A percentile compares a stretch with the other conserved stretches of the same genome.
These are phyloP conservation scores for Rhynchospora pubera DNA, from an alignment of 176 grass and related monocot species.

Conservation along the genomic window DNA sequence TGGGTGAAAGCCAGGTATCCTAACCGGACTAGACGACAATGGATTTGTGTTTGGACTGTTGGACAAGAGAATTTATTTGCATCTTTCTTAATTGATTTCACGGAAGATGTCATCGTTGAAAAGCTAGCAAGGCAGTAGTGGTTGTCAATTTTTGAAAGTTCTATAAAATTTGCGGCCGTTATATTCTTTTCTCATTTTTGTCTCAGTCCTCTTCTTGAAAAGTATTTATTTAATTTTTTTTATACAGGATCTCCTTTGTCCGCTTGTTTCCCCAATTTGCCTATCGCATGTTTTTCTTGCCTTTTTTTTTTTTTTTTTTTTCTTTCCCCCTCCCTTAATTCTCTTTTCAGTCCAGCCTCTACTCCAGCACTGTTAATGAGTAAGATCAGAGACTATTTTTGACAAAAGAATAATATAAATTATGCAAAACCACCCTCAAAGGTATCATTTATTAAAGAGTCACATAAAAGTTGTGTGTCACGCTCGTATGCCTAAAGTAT, in stretches of 20 bases:
- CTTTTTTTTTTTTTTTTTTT: not conserved
- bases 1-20: conserved; percentile 56
- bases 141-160: not conserved
- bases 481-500: no score
- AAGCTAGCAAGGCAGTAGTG: not conserved
- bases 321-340: not conserved
- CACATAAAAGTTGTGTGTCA: no score
- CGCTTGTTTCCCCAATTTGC: not conserved
- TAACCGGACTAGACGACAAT: conserved; percentile 24
- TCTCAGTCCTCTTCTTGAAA: not conserved
- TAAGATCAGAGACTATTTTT: no score
- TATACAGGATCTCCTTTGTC: not conserved
- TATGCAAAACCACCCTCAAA: no score
- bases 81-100: no score
- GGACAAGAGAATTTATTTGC: no score
- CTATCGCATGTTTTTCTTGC: not conserved
- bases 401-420: no score
- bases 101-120: no score
- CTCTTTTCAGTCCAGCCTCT: not conserved
- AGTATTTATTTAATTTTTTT: no score
- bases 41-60: not conserved
- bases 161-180: not conserved
- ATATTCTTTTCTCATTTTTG: not conserved
- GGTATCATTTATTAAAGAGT: no score
- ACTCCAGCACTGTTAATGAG: not conserved